Evolutionary conservation across 352 stramenopile genomes (phyloP).

Genomic region (Pythium dissimile): DNA sequence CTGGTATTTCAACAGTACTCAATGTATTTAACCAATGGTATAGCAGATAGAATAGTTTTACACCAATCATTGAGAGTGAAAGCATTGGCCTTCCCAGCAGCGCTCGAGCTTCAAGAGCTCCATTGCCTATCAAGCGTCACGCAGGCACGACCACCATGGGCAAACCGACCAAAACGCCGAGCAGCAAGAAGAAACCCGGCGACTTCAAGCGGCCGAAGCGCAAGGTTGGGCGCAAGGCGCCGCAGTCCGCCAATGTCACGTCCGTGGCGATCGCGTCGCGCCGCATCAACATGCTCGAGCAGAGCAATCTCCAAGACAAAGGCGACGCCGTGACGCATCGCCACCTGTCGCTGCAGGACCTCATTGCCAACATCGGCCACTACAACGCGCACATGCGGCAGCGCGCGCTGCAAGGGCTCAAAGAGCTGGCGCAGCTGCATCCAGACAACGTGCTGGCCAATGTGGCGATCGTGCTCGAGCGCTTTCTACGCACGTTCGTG

Average conservation of each 20-base stretch:
- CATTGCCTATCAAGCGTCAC: background rate
- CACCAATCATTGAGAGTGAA: conserved; percentile 12
- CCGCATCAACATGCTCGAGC: conserved; percentile 80
- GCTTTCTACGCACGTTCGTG: conserved; percentile 67
- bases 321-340: conserved; percentile 60
- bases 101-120: conserved; percentile 11
- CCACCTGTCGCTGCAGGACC: conserved; percentile 59
- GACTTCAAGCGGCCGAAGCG: conserved; percentile 88
- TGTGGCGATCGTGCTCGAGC: conserved; percentile 66
- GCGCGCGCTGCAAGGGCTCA: conserved; percentile 58
- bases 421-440: conserved; percentile 51
- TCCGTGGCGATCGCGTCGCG: conserved; percentile 69
- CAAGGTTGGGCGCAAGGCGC: conserved; percentile 74
- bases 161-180: conserved; percentile 38
- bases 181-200: conserved; percentile 80
- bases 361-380: conserved; percentile 64
- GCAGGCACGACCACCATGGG: conserved; percentile 28
- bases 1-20: conserved; percentile 14
- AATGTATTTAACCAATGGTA: conserved; percentile 1
- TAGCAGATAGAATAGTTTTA: background rate
- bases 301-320: conserved; percentile 76
- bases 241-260: conserved; percentile 72
- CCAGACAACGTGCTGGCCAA: conserved; percentile 66
- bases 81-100: conserved; percentile 20
- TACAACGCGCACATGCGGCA: conserved; percentile 83